Percentiles rank a stretch among this genome's conserved stretches.
Conservation (phyloP, 345 rosid genomes). For the Litchi chinensis region DNA sequence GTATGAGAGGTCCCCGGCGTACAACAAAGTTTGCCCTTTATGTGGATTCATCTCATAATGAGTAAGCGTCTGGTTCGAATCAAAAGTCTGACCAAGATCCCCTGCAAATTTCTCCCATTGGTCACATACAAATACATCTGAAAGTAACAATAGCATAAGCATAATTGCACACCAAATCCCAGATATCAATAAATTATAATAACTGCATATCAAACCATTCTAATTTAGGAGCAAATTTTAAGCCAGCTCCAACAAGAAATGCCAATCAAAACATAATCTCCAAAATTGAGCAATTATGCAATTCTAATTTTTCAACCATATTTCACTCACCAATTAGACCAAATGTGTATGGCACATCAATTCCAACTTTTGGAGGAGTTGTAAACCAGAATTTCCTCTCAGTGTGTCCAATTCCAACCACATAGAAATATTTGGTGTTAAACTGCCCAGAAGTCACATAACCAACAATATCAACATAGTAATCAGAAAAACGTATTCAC, state of each 20-base stretch:
- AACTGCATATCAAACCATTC: too few relatives aligned
- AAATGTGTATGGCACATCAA: constrained; percentile 70
- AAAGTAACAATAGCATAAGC: background rate
- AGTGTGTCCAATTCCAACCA: constrained; percentile 52
- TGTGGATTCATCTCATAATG: constrained; percentile 72
- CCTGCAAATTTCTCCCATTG: constrained; percentile 48
- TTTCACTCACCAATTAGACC: constrained; percentile 50
- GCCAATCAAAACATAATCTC: background rate
- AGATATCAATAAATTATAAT: background rate
- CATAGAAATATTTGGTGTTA: constrained; percentile 62
- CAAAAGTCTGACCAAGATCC: constrained; percentile 89
- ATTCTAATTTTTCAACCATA: background rate
- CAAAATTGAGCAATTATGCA: background rate
- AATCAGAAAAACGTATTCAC: background rate
- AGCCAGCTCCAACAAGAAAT: background rate
- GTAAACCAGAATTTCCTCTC: constrained; percentile 61
- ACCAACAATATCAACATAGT: background rate
- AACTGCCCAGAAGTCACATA: constrained; percentile 38
- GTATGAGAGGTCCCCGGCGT: constrained; percentile 83
- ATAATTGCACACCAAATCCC: background rate
- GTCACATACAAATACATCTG: background rate
- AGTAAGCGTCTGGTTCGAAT: constrained; percentile 78
- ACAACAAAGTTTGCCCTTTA: constrained; percentile 72
- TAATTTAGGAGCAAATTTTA: background rate
- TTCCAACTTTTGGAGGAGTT: constrained; percentile 71